Base-by-base conservation (phyloP, 148 eudicot genomes). In the Camellia lanceoleosa region DNA sequence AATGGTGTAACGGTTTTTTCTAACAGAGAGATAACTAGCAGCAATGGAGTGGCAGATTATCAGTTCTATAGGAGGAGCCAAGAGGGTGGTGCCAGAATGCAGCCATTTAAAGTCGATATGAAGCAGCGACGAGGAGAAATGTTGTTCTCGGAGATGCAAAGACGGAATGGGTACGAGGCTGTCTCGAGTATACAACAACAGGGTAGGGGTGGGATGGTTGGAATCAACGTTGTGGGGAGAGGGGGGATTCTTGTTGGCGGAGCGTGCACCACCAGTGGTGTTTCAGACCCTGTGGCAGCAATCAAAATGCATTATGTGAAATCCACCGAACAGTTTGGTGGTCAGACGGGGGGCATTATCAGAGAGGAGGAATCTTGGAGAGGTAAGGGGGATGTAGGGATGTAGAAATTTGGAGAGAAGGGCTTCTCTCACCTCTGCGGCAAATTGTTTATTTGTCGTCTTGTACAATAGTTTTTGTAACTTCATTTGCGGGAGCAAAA, bases 211-310 rank as follows among this genome's bases (percentile, higher is more conserved):
- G 38, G 84, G 11, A 20, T 86, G 67, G 81, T 82, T 9, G 87
- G 86, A 61, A 51, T 89, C 68, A 88, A 88, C 58, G 87, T 89
- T 74, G 89, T 87, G 65, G 87, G 89, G 44, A 82, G 89, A 59
- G 85, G 87, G 38, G 90, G 85, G 19, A 72, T 85, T 46, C 68
- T 81, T 23, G 88, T 78, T 44, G 89, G 87, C 19, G 84, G 84
- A 42, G 58, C 87, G 1, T 84, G 91, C 75, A 83, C 73, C 23
- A 88, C 76, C 41, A 49, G 6, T 4, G 90, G 88, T 58, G 86
- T 96, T 56, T 88, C 97, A 14, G 99, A 96, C 83, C 98, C 99
- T 0, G 95, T 93, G 74, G 91, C 97, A 2, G 99, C 97, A 18
- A 80, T 94, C 20, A 89, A 83, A 82, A 82, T 89, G 89, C 97